These are phyloP conservation scores for Coleophoma eucalyptorum DNA, from an alignment of 2,329 filamentous ascomycete genomes.

Conservation along the genomic window DNA sequence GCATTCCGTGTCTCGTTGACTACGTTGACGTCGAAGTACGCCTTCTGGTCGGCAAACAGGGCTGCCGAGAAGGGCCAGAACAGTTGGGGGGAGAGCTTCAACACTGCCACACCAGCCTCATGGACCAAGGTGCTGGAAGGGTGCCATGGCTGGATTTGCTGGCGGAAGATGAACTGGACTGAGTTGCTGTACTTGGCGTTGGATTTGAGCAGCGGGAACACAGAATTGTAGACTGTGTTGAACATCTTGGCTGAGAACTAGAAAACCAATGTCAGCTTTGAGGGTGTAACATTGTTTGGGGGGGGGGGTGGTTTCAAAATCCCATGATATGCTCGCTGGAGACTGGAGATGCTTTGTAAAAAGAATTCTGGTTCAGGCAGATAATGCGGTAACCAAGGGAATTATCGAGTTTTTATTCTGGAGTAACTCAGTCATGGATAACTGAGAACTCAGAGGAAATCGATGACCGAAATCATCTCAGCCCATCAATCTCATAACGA, in stretches of 20 bases:
- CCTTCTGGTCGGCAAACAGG: conserved; percentile 49
- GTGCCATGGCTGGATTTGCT: conserved; percentile 94
- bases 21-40: conserved; percentile 81
- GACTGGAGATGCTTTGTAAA: background rate
- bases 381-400: background rate
- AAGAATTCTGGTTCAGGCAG: background rate
- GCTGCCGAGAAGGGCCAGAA: conserved; percentile 78
- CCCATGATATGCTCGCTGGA: background rate
- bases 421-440: too few relatives aligned
- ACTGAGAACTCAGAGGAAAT: too few relatives aligned
- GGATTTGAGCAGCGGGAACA: conserved; percentile 49
- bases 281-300: background rate
- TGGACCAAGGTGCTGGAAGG: conserved; percentile 77
- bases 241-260: conserved; percentile 65
- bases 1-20: conserved; percentile 81
- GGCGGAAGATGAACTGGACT: conserved; percentile 78
- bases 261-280: conserved; percentile 41
- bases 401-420: background rate
- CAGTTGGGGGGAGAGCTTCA: conserved; percentile 60
- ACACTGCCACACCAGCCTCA: conserved; percentile 81
- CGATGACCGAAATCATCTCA: too few relatives aligned
- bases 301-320: background rate
- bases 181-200: conserved; percentile 30
- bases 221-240: conserved; percentile 65
- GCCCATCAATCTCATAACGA: too few relatives aligned